Conservation (phyloP, 2,329 filamentous ascomycete species). For the Beauveria scarabaeidicola region DNA sequence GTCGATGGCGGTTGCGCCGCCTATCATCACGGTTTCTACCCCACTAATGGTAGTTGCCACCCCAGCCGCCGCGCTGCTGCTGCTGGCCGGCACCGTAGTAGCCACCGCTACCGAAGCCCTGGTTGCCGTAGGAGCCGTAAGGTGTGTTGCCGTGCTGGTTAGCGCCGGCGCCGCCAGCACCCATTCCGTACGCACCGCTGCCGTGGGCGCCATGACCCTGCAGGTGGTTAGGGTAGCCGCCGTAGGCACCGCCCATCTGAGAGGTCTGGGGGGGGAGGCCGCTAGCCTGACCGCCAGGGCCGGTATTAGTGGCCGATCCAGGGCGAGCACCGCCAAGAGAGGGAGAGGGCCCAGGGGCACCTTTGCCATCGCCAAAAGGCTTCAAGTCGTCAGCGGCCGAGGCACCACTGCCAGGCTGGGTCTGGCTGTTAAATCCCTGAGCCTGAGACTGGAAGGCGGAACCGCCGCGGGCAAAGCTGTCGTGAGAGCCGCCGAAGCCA, state of each 20-base stretch:
- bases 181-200: slow-evolving; percentile 46
- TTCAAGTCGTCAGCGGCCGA: slow-evolving; percentile 45
- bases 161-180: slow-evolving; percentile 39
- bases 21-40: slow-evolving; percentile 23
- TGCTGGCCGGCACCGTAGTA: slow-evolving; percentile 33
- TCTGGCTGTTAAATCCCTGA: slow-evolving; percentile 44
- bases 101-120: slow-evolving; percentile 39
- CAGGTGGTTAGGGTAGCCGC: slow-evolving; percentile 47
- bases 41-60: slow-evolving; percentile 49
- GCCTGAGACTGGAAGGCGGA: slow-evolving; percentile 48
- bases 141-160: slow-evolving; percentile 45
- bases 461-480: slow-evolving; percentile 45
- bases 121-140: slow-evolving; percentile 45
- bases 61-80: slow-evolving; percentile 47
- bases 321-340: slow-evolving; percentile 48
- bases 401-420: slow-evolving; percentile 35
- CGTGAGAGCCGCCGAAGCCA: slow-evolving; percentile 46
- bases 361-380: slow-evolving; percentile 50
- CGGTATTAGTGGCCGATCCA: slow-evolving; percentile 48
- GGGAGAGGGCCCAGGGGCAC: slow-evolving; percentile 45
- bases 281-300: slow-evolving; percentile 35
- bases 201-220: slow-evolving; percentile 46
- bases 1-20: slow-evolving; percentile 8
- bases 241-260: slow-evolving; percentile 45
- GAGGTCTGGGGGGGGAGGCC: slow-evolving; percentile 49